These are phyloP conservation scores for Oxyria digyna DNA, from an alignment of 148 eudicot genomes.

Conservation along the genomic window DNA sequence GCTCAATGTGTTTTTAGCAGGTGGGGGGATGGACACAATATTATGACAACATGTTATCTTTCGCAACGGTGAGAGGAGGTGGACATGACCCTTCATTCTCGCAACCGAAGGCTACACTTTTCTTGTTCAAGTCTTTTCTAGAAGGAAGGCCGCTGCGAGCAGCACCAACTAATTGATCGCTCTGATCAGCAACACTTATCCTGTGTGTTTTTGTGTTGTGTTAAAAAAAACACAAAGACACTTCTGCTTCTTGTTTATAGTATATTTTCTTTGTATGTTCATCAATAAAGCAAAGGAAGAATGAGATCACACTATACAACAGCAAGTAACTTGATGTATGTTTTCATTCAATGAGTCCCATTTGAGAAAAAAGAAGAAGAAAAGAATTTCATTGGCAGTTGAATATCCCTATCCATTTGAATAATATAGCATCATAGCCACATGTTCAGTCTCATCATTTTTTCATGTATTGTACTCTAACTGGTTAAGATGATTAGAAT, in stretches of 20 bases:
- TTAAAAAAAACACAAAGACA: background rate
- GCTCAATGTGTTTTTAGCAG: slow-evolving; percentile 8
- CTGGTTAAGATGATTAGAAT: background rate
- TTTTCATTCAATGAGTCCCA: too few species aligned
- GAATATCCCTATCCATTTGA: too few species aligned
- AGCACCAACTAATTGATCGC: background rate
- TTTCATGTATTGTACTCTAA: background rate
- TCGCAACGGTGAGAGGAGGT: slow-evolving; percentile 39
- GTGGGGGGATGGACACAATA: slow-evolving; percentile 40
- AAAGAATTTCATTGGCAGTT: too few species aligned
- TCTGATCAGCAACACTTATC: background rate
- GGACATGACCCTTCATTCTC: slow-evolving; percentile 31
- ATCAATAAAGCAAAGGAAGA: too few species aligned
- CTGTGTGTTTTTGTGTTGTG: background rate
- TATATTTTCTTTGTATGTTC: too few species aligned
- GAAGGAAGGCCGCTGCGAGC: slow-evolving; percentile 14
- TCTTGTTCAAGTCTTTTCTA: slow-evolving; percentile 23
- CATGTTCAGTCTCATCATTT: background rate
- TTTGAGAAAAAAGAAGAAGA: too few species aligned
- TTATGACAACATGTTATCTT: slow-evolving; percentile 20
- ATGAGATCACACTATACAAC: too few species aligned
- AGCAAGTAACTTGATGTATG: too few species aligned
- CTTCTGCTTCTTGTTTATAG: background rate
- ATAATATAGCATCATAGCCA: background rate
- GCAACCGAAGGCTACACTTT: slow-evolving; percentile 32